Percentiles rank a stretch among this genome's conserved stretches.
phyloP scores from a whole-genome alignment of 2,329 filamentous ascomycete genomes.

The Monosporascus sp. region DNA sequence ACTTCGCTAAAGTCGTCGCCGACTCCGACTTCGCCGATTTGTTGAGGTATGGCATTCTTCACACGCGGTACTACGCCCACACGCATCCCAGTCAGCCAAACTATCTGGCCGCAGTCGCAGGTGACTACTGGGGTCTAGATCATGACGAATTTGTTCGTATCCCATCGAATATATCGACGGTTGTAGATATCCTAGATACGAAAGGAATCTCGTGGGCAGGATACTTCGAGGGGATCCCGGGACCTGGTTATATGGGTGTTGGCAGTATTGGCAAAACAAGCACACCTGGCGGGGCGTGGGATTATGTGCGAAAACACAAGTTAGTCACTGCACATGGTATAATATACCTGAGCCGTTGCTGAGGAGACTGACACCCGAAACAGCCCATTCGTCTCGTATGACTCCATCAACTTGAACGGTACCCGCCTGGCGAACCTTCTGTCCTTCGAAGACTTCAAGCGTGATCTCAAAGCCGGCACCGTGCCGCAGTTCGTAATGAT shows the following conservation, averaged over 20 bases:
- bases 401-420: constrained; percentile 35
- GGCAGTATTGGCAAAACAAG: constrained; percentile 32
- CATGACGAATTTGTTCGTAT: constrained; percentile 40
- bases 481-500: constrained; percentile 64
- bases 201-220: constrained; percentile 37
- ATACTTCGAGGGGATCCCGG: constrained; percentile 41
- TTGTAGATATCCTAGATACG: constrained; percentile 41
- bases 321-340: constrained; percentile 8
- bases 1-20: constrained; percentile 36
- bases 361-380: background rate
- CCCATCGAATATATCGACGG: constrained; percentile 39
- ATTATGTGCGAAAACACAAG: constrained; percentile 40
- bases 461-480: constrained; percentile 48
- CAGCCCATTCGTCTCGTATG: constrained; percentile 38
- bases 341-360: background rate
- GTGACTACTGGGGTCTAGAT: constrained; percentile 45
- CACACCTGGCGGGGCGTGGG: constrained; percentile 19
- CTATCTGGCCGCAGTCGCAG: constrained; percentile 40
- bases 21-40: constrained; percentile 36
- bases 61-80: constrained; percentile 41
- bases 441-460: constrained; percentile 57
- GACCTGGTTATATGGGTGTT: constrained; percentile 42
- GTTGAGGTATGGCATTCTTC: constrained; percentile 37
- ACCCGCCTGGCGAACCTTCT: constrained; percentile 54
- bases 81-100: constrained; percentile 41